A percentile compares a stretch with the other conserved stretches of the same genome.
Conservation (phyloP, 495 filamentous ascomycete genomes). For the Aspergillus ostianus region DNA sequence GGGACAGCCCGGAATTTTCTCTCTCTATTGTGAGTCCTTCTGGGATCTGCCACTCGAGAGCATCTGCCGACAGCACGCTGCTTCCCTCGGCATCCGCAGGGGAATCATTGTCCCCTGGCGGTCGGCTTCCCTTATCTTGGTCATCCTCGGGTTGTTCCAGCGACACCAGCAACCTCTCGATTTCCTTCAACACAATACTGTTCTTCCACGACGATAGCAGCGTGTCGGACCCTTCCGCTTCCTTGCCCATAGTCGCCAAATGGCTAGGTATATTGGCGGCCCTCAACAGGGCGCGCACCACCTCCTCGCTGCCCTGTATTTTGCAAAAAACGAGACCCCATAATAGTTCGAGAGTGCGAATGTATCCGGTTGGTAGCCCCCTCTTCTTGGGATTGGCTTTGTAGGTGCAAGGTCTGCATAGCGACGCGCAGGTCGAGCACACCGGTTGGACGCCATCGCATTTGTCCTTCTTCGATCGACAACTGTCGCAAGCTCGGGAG, state of each 20-base stretch:
- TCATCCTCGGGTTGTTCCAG: conserved; percentile 45
- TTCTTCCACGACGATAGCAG: conserved; percentile 55
- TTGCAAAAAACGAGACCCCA: conserved; percentile 43
- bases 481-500: conserved; percentile 67
- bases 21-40: conserved; percentile 26
- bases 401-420: conserved; percentile 63
- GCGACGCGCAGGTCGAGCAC: conserved; percentile 61
- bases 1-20: conserved; percentile 31
- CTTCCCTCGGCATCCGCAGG: conserved; percentile 35
- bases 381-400: conserved; percentile 68
- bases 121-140: conserved; percentile 23
- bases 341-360: conserved; percentile 39
- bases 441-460: conserved; percentile 63
- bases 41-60: conserved; percentile 41
- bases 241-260: conserved; percentile 44
- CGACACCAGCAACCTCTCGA: conserved; percentile 50
- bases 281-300: conserved; percentile 40
- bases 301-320: conserved; percentile 45
- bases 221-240: conserved; percentile 42
- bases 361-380: conserved; percentile 48
- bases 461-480: conserved; percentile 62
- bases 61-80: conserved; percentile 34
- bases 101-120: conserved; percentile 29
- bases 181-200: conserved; percentile 49
- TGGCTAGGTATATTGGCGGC: conserved; percentile 41